Conservation (phyloP, 441 rosid genomes). For the Lepidium campestre region DNA sequence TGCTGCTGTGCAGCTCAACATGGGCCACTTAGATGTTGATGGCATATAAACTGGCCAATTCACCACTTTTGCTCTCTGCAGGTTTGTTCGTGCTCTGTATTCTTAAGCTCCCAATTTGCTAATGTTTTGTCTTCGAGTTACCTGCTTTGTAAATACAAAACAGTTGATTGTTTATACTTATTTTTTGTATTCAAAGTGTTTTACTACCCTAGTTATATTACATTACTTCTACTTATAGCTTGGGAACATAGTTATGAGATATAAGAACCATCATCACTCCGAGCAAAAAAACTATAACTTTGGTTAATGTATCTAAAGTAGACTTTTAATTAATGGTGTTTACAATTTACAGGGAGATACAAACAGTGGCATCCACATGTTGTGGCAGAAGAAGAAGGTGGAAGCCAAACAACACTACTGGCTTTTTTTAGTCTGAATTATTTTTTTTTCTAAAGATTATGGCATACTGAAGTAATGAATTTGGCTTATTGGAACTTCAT, state of each 20-base stretch:
- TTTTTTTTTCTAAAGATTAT: neutral
- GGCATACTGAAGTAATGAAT: neutral
- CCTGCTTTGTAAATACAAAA: neutral
- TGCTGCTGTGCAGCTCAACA: constrained; percentile 77
- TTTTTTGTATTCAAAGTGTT: neutral
- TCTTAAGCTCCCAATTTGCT: neutral
- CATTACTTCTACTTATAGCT: neutral
- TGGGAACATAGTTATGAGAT: neutral
- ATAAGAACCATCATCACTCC: neutral
- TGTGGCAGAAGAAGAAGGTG: constrained; percentile 72
- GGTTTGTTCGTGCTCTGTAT: constrained; percentile 53
- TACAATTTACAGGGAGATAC: constrained; percentile 53
- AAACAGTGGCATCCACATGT: constrained; percentile 71
- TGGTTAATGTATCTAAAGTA: too few species aligned
- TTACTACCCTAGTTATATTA: neutral
- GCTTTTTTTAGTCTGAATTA: neutral
- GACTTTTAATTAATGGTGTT: neutral
- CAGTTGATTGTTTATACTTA: neutral
- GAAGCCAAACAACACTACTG: constrained; percentile 45
- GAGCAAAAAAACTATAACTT: neutral
- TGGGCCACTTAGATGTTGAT: constrained; percentile 72
- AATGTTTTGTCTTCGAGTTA: neutral
- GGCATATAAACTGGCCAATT: constrained; percentile 66
- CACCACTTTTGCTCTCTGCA: constrained; percentile 77
- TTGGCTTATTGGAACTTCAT: neutral